Evolutionary conservation across 2,329 filamentous ascomycete species (phyloP), one percentile per base, ranked within the genome.

Genomic region (Ceratocystis huliohia): DNA sequence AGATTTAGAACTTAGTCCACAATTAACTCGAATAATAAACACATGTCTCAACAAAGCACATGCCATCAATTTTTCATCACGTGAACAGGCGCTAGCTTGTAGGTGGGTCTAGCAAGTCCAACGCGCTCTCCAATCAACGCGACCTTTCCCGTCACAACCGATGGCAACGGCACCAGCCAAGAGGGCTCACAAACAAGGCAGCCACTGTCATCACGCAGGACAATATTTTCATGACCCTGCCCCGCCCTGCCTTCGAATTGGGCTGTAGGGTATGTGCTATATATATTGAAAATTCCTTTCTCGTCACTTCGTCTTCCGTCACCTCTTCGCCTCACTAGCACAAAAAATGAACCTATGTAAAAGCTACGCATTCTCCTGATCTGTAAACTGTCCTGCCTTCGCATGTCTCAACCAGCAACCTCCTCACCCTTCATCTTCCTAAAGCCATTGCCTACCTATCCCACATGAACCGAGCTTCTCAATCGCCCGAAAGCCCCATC

Each of bases 391-490:
- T 30, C 56, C 15, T 30, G 28, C 3, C 56, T 25, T 59, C 28
- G 56, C 56, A 59, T 59, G 56, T 59, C 56, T 59, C 56, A 59
- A 37, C 56, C 13, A 59, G 15, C 25, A 30, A 20, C 28, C 7
- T 37, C 56, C 15, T 37, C 53, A 17, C 28, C 28, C 56, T 25
- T 25, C 48, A 15, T 53, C 48, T 28, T 6, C 56, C 56, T 3
- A n/a, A 28, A 5, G 56, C 25, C 56, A n/a, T 20, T 41, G 37
- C 37, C 37, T 41, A 41, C 37, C 37, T 13, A 41, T 41, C 37
- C 56, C 28, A 30, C 56, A 59, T 59, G 56, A 59, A 59, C 64
- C 64, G 48, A 57, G 28, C 61, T 61, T 48, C 28, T 56, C 66
- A 22, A 28, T 62, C 46, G 15, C 25, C 37, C 46, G 50, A 53